These are phyloP conservation scores for Inga leiocalycina DNA, from an alignment of 306 rosid genomes.

Conservation along the genomic window DNA sequence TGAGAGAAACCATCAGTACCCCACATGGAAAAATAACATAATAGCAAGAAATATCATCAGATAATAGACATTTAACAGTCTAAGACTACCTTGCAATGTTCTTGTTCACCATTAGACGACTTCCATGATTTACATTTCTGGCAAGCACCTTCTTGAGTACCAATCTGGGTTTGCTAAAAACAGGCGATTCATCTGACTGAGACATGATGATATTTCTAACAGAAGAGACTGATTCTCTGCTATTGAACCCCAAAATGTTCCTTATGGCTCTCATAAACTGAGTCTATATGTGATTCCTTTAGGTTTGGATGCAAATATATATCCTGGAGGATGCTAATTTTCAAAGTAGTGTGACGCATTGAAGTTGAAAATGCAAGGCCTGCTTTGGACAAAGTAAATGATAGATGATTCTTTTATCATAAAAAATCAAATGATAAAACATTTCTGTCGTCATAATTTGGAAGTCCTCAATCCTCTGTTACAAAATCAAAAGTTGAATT, in stretches of 20 bases:
- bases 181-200: conserved; percentile 36
- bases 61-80: background rate
- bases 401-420: background rate
- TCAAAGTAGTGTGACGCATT: background rate
- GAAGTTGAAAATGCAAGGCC: background rate
- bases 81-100: conserved; percentile 61
- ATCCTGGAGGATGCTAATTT: background rate
- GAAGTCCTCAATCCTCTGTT: background rate
- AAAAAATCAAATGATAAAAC: background rate
- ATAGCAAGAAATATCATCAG: background rate
- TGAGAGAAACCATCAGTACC: background rate
- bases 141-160: conserved; percentile 61
- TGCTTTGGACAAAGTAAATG: background rate
- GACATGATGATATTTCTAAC: conserved; percentile 54
- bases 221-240: background rate
- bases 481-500: background rate
- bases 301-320: background rate
- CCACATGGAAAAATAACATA: background rate
- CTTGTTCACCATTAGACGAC: conserved; percentile 58
- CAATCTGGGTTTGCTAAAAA: conserved; percentile 49
- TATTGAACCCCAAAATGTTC: background rate
- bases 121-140: conserved; percentile 56
- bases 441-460: background rate
- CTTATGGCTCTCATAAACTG: background rate
- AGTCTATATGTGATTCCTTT: background rate